Evolutionary conservation across 495 filamentous ascomycete species (phyloP).

Genomic region (Glonium stellatum): DNA sequence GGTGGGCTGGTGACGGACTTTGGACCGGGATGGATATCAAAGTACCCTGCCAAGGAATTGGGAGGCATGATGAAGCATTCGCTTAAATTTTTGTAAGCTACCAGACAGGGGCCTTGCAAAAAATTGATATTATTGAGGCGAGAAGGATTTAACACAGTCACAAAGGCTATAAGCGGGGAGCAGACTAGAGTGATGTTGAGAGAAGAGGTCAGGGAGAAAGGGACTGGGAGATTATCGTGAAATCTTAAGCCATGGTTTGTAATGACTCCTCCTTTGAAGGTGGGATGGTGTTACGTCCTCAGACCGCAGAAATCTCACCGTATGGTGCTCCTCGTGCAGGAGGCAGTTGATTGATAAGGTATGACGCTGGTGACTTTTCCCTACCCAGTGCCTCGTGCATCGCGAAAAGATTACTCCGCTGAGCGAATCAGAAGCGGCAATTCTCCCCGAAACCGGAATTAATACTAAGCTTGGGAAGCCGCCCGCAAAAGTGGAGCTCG

Average conservation of each 20-base stretch:
- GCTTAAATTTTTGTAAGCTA: not conserved
- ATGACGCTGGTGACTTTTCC: not conserved
- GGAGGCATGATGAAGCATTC: conserved; percentile 10
- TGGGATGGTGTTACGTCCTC: too few species aligned
- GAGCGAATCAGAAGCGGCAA: not conserved
- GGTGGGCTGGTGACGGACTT: conserved; percentile 9
- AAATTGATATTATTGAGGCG: not conserved
- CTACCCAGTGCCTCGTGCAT: too few species aligned
- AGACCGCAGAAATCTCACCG: too few species aligned
- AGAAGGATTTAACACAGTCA: not conserved
- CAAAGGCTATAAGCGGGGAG: too few species aligned
- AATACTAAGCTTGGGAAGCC: not conserved
- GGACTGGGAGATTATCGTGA: too few species aligned
- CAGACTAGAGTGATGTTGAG: too few species aligned
- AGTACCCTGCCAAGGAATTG: conserved; percentile 15
- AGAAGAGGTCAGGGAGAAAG: too few species aligned
- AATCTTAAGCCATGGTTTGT: too few species aligned
- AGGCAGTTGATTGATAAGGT: not conserved
- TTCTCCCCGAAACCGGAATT: not conserved
- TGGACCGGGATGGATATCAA: conserved; percentile 19
- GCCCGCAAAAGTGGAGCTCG: not conserved
- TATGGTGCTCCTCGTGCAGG: too few species aligned
- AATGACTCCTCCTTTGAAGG: not conserved
- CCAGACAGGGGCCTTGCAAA: not conserved
- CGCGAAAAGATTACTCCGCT: too few species aligned